Base-by-base conservation (phyloP, 2,329 filamentous ascomycete genomes). In the Emmonsiellopsis sp. region DNA sequence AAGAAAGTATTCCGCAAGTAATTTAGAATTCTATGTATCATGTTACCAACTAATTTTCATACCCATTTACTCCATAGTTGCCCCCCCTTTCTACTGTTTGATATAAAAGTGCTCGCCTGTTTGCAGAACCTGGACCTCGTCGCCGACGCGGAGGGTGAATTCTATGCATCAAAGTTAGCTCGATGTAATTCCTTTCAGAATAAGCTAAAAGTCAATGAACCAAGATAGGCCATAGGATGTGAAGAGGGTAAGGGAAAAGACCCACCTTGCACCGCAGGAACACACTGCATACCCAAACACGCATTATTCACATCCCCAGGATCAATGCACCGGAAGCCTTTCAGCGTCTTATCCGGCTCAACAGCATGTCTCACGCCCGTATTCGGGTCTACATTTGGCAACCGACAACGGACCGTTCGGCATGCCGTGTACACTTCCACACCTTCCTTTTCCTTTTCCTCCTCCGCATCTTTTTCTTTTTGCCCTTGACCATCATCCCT, bases 371-470 rank as follows among this genome's bases (percentile, higher is more conserved):
- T 65, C 7, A 75, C 63, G 1, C 77, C 80, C 1, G 79, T 80
- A 15, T 73, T 70, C 1, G 78, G 80, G 59, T 83, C 75, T 1
- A 82, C 79, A 60, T 83, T 83, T 0, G 80, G 79, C 13, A 84
- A 62, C 45, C 73, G 75, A 63, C 81, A 83, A 45, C 80, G 71
- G 2, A 79, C 74, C 9, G 80, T 81, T n/a, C 79, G 76, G 62
- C 78, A 81, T 2, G 74, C 74, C 9, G 80, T 74, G 57, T 81
- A 70, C 26, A 71, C 63, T 44, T 70, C 63, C 2, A 63, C 47
- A 13, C 52, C 42, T 7, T 42, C 35, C 8, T 32, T 8, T 26
- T 38, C 3, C 7, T 40, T 26, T 34, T 44, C n/a, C n/a, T n/a
- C n/a, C 37, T 55, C 7, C 2, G 44, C 38, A 16, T 38, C 38